phyloP scores from a whole-genome alignment of 345 rosid genomes.

The Jatropha curcas region DNA sequence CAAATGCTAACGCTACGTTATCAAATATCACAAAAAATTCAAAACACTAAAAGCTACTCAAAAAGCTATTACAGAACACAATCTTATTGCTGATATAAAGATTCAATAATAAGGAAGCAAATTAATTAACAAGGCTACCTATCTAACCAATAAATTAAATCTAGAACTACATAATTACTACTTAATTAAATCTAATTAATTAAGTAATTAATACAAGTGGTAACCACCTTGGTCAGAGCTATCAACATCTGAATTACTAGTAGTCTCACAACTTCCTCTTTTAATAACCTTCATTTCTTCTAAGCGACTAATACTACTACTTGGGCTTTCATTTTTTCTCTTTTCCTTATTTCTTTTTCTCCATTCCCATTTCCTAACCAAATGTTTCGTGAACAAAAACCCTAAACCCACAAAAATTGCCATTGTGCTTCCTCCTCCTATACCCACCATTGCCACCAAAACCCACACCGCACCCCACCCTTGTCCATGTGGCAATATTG shows the following conservation, averaged over 20 bases:
- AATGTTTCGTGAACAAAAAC: slow-evolving; percentile 37
- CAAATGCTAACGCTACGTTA: too few species aligned
- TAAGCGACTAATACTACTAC: slow-evolving; percentile 37
- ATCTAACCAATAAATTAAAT: too few species aligned
- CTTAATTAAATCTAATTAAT: background rate
- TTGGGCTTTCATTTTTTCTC: slow-evolving; percentile 26
- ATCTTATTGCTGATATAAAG: too few species aligned
- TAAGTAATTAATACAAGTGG: slow-evolving; percentile 33
- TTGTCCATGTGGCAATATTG: slow-evolving; percentile 38
- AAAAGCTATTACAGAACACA: too few species aligned
- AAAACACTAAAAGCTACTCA: too few species aligned
- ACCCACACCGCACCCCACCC: slow-evolving; percentile 40
- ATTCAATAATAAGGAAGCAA: too few species aligned
- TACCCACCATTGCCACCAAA: slow-evolving; percentile 24
- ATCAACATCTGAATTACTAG: slow-evolving; percentile 42
- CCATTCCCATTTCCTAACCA: slow-evolving; percentile 49
- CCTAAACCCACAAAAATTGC: slow-evolving; percentile 43
- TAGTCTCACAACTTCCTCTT: slow-evolving; percentile 27
- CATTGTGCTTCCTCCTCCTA: slow-evolving; percentile 46
- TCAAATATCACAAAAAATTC: too few species aligned
- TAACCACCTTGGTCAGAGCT: slow-evolving; percentile 46
- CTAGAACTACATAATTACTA: background rate
- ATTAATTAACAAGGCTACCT: too few species aligned
- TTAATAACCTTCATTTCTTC: slow-evolving; percentile 35
- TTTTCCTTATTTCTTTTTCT: slow-evolving; percentile 26